These are phyloP conservation scores for Ceriops zippeliana DNA, from an alignment of 345 rosid genomes.

Conservation along the genomic window DNA sequence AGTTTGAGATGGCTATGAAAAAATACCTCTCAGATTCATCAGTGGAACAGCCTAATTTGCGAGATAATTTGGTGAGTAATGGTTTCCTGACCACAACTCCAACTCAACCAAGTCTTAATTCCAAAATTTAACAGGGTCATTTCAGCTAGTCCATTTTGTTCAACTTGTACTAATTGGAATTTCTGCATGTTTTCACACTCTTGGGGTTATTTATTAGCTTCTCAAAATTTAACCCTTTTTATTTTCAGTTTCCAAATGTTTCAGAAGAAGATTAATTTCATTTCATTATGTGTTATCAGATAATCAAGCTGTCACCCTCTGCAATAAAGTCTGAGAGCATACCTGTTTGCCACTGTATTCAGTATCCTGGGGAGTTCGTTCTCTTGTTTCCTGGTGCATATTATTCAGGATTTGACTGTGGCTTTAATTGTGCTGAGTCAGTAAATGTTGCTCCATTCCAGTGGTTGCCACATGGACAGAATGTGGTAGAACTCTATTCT, in stretches of 20 bases:
- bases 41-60: constrained; percentile 26
- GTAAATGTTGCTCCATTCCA: constrained; percentile 65
- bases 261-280: not conserved
- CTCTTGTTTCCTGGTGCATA: constrained; percentile 60
- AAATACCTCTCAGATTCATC: constrained; percentile 30
- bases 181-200: too few species aligned
- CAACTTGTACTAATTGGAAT: too few species aligned
- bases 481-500: constrained; percentile 46
- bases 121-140: too few species aligned
- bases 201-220: not conserved
- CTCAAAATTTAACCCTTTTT: not conserved
- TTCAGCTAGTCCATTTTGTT: too few species aligned
- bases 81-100: not conserved
- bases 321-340: constrained; percentile 47
- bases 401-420: constrained; percentile 58
- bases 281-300: constrained; percentile 35
- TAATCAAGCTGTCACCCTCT: constrained; percentile 34
- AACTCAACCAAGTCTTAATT: too few species aligned
- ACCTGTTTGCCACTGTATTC: constrained; percentile 59
- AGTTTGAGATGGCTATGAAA: constrained; percentile 39
- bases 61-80: constrained; percentile 41
- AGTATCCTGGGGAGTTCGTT: constrained; percentile 68
- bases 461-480: constrained; percentile 70
- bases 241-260: not conserved
- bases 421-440: constrained; percentile 65